Evolutionary conservation across 2,329 filamentous ascomycete genomes (phyloP), one percentile per base, ranked within the genome.

Genomic region (Colletotrichum falcatum): DNA sequence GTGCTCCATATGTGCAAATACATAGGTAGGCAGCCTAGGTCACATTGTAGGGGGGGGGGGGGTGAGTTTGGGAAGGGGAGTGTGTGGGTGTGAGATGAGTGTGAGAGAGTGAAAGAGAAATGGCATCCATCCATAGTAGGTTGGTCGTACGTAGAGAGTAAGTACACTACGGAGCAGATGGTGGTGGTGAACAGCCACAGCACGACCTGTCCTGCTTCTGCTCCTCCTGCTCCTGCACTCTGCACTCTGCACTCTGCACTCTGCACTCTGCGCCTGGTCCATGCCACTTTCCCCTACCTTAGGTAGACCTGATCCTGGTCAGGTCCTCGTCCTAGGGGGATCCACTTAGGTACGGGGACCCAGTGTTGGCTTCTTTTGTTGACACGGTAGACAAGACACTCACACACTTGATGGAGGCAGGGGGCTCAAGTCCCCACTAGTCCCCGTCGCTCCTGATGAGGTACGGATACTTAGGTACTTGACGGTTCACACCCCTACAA

Each of bases 1-100:
- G 67, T 64, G 58, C 64, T 67, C 67, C 67, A 61, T 69, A 53
- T 59, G 66, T 69, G 66, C 65, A 69, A 67, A 67, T 70, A n/a
- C n/a, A n/a, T n/a, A n/a, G n/a, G n/a, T n/a, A 62, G 67, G 56
- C 39, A 60, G 28, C 28, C 39, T 11, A 42, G 56, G 58, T 54
- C 30, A 35, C 12, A 54, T 35, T 35, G 51, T 8, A 54, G n/a
- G 51, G 51, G 51, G 51, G 3, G 30, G 48, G 1, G 44, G 44
- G 7, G 44, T 46, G 44, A 5, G 20, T n/a, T 11, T 46, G 44
- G n/a, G 44, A 46, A 46, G 9, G 37, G 55, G 55, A 28, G 58
- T 60, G 58, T 44, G 58, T 16, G 42, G 30, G 35, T 12, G 35
- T 37, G 11, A 11, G 51, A 18, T 26, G 51, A 12, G 35, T 14